phyloP scores from a whole-genome alignment of 2,329 filamentous ascomycete genomes.

The Alternaria ventricosa region DNA sequence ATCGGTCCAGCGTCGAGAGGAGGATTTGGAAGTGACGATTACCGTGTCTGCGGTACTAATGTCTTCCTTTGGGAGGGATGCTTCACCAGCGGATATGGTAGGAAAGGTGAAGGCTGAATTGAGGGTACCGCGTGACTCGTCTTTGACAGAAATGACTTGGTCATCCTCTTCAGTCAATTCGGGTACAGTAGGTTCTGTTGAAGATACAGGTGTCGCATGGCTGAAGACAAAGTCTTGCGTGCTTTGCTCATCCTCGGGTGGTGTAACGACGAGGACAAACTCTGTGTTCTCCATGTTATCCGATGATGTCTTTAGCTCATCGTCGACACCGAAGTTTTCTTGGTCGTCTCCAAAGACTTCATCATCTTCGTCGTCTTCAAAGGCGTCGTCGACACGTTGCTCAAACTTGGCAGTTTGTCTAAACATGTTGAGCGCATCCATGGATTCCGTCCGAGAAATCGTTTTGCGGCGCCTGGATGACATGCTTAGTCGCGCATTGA shows the following conservation, averaged over 20 bases:
- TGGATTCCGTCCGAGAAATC: neutral
- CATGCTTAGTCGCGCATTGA: neutral
- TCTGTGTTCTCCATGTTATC: neutral
- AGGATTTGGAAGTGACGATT: neutral
- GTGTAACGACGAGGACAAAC: neutral
- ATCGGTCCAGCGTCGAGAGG: neutral
- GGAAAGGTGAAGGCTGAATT: neutral
- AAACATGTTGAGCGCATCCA: slow-evolving; percentile 6
- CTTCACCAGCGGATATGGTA: neutral
- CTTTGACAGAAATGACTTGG: too few species aligned
- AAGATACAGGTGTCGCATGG: neutral
- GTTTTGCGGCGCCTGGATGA: neutral
- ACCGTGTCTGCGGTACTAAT: neutral
- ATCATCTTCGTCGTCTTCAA: neutral
- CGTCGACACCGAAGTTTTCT: neutral
- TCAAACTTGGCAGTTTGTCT: neutral
- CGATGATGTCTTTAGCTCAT: neutral
- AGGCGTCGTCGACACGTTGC: neutral
- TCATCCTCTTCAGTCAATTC: neutral
- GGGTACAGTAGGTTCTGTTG: neutral
- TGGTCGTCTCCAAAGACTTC: neutral
- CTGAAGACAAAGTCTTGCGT: neutral
- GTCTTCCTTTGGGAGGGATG: neutral
- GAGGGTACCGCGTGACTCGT: neutral
- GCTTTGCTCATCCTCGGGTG: neutral